Conservation (phyloP, 805 yeast genomes). For the Teunomyces cretensis region DNA sequence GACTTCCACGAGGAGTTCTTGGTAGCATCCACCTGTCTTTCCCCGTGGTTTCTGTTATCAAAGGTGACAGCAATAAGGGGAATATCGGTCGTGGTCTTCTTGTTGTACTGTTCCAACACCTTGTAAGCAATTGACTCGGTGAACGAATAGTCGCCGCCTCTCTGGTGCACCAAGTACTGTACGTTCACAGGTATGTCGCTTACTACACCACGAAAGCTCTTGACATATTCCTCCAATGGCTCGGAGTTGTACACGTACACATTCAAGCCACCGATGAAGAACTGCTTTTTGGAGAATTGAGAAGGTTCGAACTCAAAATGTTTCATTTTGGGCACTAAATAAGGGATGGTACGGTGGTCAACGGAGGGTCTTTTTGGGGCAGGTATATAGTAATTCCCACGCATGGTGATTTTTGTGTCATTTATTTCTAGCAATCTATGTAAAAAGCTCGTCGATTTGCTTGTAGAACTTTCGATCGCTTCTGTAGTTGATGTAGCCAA, state of each 20-base stretch:
- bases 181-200: slow-evolving; percentile 37
- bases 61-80: slow-evolving; percentile 50
- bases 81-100: slow-evolving; percentile 11
- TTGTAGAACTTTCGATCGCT: background rate
- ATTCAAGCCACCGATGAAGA: slow-evolving; percentile 45
- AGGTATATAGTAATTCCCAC: too few relatives aligned
- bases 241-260: slow-evolving; percentile 45
- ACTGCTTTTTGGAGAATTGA: slow-evolving; percentile 6
- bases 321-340: slow-evolving; percentile 11
- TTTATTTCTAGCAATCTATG: background rate
- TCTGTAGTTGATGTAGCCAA: slow-evolving; percentile 2
- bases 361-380: too few relatives aligned
- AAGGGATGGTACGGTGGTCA: background rate
- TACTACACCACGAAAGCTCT: slow-evolving; percentile 11
- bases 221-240: slow-evolving; percentile 24
- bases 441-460: background rate
- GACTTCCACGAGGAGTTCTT: slow-evolving; percentile 45
- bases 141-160: slow-evolving; percentile 37
- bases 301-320: slow-evolving; percentile 16
- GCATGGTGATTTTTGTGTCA: background rate
- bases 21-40: slow-evolving; percentile 33
- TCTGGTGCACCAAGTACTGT: slow-evolving; percentile 47
- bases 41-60: slow-evolving; percentile 60
- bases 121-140: slow-evolving; percentile 42
- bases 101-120: slow-evolving; percentile 28